These are phyloP conservation scores for Pyricularia pennisetigena DNA, from an alignment of 2,329 filamentous ascomycete species.

Conservation along the genomic window DNA sequence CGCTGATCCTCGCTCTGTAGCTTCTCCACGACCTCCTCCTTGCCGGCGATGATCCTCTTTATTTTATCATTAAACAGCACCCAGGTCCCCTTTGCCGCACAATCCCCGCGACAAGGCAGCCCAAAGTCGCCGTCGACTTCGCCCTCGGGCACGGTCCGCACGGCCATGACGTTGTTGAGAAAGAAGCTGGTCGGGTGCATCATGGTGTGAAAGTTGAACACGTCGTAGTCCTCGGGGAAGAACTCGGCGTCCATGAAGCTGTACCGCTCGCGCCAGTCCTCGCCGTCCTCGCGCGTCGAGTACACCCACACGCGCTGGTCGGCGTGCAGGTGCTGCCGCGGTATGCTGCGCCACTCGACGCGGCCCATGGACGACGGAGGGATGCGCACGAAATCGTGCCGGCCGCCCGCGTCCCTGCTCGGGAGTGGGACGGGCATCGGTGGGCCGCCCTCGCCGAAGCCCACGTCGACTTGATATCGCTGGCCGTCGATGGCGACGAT, in stretches of 20 bases:
- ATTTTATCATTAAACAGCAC: constrained; percentile 33
- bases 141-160: constrained; percentile 14
- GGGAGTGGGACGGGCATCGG: constrained; percentile 21
- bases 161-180: constrained; percentile 24
- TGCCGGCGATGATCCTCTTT: constrained; percentile 27
- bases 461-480: constrained; percentile 46
- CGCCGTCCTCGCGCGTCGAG: constrained; percentile 12
- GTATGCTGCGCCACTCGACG: neutral
- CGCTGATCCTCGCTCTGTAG: constrained; percentile 37
- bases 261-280: constrained; percentile 35
- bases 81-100: constrained; percentile 22
- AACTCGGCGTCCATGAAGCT: constrained; percentile 41
- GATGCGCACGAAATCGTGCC: neutral
- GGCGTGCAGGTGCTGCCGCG: constrained; percentile 13
- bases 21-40: constrained; percentile 28
- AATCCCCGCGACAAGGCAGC: neutral
- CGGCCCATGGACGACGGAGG: neutral
- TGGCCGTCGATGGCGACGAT: constrained; percentile 41
- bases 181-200: constrained; percentile 26
- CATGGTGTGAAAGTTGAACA: constrained; percentile 32
- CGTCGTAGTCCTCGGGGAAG: constrained; percentile 32
- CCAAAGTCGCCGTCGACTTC: constrained; percentile 1
- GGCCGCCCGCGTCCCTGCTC: neutral
- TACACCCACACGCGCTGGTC: constrained; percentile 31
- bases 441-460: constrained; percentile 42